Evolutionary conservation across 495 filamentous ascomycete species (phyloP).

Genomic region (Apodospora peruviana): DNA sequence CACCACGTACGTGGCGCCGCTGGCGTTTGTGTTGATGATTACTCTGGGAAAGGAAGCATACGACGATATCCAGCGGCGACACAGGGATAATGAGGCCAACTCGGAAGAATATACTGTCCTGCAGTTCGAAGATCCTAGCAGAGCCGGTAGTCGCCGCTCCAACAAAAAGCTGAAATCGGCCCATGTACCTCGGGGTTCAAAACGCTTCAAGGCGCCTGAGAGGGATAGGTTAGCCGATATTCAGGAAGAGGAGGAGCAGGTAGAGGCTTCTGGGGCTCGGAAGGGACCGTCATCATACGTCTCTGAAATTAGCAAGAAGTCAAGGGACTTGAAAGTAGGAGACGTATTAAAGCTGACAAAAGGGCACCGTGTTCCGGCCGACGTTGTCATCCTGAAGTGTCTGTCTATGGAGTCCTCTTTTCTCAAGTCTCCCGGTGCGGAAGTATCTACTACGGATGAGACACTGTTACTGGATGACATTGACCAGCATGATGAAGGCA

Average conservation of each 20-base stretch:
- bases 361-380: constrained; percentile 86
- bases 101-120: constrained; percentile 83
- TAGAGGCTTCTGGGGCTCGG: constrained; percentile 33
- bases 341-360: constrained; percentile 89
- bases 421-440: constrained; percentile 20
- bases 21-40: constrained; percentile 86
- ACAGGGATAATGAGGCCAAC: constrained; percentile 90
- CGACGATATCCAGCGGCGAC: constrained; percentile 82
- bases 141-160: constrained; percentile 23
- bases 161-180: constrained; percentile 32
- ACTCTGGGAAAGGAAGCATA: constrained; percentile 94
- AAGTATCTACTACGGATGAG: constrained; percentile 20
- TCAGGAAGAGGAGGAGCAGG: constrained; percentile 49
- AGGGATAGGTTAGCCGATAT: constrained; percentile 45
- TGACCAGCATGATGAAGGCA: constrained; percentile 20
- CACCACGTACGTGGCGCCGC: constrained; percentile 86
- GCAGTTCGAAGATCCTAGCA: constrained; percentile 50
- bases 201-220: constrained; percentile 25
- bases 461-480: constrained; percentile 37
- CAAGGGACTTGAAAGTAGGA: constrained; percentile 87
- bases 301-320: constrained; percentile 67
- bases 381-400: constrained; percentile 89
- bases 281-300: constrained; percentile 37
- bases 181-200: constrained; percentile 24
- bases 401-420: constrained; percentile 55